Percentiles rank a stretch among this genome's conserved stretches.
Conservation (phyloP, 1,139 yeast genomes). For the Magnusiomyces suaveolens region DNA sequence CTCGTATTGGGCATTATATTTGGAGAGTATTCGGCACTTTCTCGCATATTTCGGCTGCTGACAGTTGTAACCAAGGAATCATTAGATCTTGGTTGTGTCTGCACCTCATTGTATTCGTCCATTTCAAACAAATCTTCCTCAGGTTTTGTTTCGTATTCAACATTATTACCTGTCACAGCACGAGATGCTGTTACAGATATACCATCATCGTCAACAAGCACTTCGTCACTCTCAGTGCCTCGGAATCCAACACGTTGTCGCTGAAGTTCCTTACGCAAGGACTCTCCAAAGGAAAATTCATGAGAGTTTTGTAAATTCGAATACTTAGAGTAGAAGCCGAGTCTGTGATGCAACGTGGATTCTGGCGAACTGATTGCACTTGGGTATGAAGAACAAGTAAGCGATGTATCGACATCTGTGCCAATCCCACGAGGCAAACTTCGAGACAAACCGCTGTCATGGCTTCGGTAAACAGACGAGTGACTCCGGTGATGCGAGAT, state of each 20-base stretch:
- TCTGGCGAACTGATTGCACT: background rate
- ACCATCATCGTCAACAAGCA: slow-evolving; percentile 9
- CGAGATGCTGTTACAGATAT: background rate
- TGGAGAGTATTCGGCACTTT: too few species aligned
- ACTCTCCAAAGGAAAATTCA: slow-evolving; percentile 1
- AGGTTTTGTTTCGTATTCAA: too few species aligned
- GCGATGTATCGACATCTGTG: background rate
- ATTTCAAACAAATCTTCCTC: slow-evolving; percentile 23
- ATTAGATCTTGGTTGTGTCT: background rate
- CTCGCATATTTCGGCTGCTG: too few species aligned
- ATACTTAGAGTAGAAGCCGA: background rate
- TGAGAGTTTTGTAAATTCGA: background rate
- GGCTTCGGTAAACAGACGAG: slow-evolving; percentile 6
- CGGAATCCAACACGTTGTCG: slow-evolving; percentile 11
- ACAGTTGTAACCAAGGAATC: background rate
- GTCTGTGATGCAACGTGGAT: background rate
- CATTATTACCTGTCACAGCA: background rate
- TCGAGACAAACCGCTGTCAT: background rate
- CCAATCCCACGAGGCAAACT: background rate
- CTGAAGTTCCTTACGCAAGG: slow-evolving; percentile 8
- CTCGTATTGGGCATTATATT: too few species aligned
- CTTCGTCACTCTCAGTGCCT: slow-evolving; percentile 5
- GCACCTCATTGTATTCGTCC: slow-evolving; percentile 18
- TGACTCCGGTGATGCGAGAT: slow-evolving; percentile 11
- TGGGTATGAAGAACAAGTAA: background rate